Evolutionary conservation across 2,329 filamentous ascomycete genomes (phyloP).

Genomic region (Fusarium nodosum): DNA sequence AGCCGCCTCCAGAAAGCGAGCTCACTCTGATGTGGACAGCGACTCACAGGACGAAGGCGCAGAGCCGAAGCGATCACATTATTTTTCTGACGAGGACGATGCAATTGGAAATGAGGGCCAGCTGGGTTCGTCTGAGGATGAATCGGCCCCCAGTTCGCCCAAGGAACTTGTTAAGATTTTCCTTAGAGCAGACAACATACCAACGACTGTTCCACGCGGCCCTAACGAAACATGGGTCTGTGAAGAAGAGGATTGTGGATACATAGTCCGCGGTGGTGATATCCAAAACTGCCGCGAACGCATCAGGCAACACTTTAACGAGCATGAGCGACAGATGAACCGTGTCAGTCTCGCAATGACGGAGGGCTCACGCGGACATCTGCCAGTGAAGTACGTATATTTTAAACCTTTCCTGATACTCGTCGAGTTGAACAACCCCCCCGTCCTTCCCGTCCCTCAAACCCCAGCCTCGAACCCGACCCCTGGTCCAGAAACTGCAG

Average conservation of each 20-base stretch:
- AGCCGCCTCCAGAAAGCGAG: slow-evolving; percentile 60
- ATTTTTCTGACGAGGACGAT: slow-evolving; percentile 52
- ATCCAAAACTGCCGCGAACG: slow-evolving; percentile 66
- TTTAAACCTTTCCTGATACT: slow-evolving; percentile 55
- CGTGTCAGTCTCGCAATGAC: slow-evolving; percentile 67
- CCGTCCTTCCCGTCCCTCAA: background rate
- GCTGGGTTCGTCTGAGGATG: slow-evolving; percentile 41
- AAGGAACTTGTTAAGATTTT: slow-evolving; percentile 58
- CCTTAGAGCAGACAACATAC: slow-evolving; percentile 64
- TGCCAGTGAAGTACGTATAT: slow-evolving; percentile 69
- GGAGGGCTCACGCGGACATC: slow-evolving; percentile 66
- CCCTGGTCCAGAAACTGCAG: background rate
- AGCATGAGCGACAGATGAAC: slow-evolving; percentile 70
- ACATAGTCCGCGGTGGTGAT: slow-evolving; percentile 73
- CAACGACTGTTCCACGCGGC: slow-evolving; percentile 64
- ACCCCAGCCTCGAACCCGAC: background rate
- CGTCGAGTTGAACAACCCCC: slow-evolving; percentile 44
- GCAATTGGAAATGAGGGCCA: slow-evolving; percentile 51
- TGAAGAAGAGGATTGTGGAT: slow-evolving; percentile 72
- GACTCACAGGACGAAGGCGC: slow-evolving; percentile 57
- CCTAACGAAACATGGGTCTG: slow-evolving; percentile 77
- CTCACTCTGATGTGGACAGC: slow-evolving; percentile 56
- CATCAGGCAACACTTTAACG: slow-evolving; percentile 71
- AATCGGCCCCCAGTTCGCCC: slow-evolving; percentile 23
- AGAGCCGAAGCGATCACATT: slow-evolving; percentile 54